phyloP scores from a whole-genome alignment of 176 grass and related monocot species.

The Lolium rigidum region DNA sequence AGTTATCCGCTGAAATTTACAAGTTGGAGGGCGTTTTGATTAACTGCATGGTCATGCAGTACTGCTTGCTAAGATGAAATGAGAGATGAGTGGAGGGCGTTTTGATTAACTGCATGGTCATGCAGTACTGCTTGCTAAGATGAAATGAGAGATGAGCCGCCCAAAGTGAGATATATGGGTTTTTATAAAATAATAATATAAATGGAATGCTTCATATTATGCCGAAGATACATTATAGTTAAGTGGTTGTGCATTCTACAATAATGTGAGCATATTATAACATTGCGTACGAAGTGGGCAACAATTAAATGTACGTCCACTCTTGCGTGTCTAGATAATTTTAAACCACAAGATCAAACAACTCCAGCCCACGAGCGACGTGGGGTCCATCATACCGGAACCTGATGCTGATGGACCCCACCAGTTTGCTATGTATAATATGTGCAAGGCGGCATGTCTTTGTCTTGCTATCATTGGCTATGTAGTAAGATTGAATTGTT shows the following conservation, averaged over 20 bases:
- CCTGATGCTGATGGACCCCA: accelerated
- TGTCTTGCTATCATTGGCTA: not conserved
- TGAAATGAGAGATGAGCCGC: not conserved
- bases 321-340: not conserved
- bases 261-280: not conserved
- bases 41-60: not conserved
- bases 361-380: accelerated
- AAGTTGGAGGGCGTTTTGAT: not conserved
- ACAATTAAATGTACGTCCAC: not conserved
- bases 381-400: not conserved
- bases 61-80: not conserved
- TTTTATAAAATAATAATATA: not conserved
- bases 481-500: not conserved
- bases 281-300: not conserved
- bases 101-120: not conserved
- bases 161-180: not conserved
- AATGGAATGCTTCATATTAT: not conserved
- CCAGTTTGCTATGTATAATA: not conserved
- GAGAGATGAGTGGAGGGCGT: not conserved
- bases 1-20: not conserved
- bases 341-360: not conserved
- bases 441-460: not conserved
- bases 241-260: not conserved
- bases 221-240: not conserved
- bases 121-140: not conserved